Percentiles rank a stretch among this genome's conserved stretches.
Evolutionary conservation across 805 yeast species (phyloP).

Genomic region (Teunomyces stri): DNA sequence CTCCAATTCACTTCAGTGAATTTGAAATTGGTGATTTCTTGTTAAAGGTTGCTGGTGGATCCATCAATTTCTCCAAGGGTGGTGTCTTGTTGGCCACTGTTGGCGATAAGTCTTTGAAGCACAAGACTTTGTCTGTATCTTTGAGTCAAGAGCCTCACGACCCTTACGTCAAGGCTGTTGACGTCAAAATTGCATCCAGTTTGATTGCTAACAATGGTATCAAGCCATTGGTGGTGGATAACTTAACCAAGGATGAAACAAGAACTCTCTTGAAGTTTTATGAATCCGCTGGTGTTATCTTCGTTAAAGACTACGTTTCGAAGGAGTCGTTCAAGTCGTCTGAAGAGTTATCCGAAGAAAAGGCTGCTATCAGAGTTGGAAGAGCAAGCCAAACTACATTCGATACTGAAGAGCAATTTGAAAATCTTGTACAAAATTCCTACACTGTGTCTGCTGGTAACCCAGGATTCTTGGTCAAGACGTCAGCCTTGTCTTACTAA

Average conservation of each 20-base stretch:
- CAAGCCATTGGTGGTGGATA: constrained; percentile 21
- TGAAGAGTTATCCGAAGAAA: constrained; percentile 12
- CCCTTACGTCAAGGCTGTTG: constrained; percentile 58
- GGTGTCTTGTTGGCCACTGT: constrained; percentile 65
- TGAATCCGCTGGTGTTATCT: constrained; percentile 30
- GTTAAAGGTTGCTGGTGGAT: constrained; percentile 54
- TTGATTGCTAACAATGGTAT: constrained; percentile 40
- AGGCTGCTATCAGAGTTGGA: constrained; percentile 13
- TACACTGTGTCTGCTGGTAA: constrained; percentile 39
- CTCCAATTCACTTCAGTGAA: constrained; percentile 54
- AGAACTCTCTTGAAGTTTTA: constrained; percentile 31
- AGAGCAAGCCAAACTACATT: constrained; percentile 7
- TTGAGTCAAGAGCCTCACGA: constrained; percentile 51
- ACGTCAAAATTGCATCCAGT: constrained; percentile 50
- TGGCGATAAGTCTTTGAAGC: constrained; percentile 47
- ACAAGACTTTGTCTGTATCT: constrained; percentile 55
- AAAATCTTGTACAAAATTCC: constrained; percentile 25
- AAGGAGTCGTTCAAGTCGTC: constrained; percentile 18
- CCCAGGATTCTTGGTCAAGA: constrained; percentile 35
- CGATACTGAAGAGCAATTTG: constrained; percentile 27
- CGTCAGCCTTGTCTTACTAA: constrained; percentile 20
- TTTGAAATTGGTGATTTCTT: constrained; percentile 64
- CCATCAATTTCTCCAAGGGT: constrained; percentile 52
- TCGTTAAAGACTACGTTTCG: constrained; percentile 31
- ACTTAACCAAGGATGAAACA: constrained; percentile 31